These are phyloP conservation scores for Akanthomyces lecanii DNA, from an alignment of 2,329 filamentous ascomycete genomes.

Conservation along the genomic window DNA sequence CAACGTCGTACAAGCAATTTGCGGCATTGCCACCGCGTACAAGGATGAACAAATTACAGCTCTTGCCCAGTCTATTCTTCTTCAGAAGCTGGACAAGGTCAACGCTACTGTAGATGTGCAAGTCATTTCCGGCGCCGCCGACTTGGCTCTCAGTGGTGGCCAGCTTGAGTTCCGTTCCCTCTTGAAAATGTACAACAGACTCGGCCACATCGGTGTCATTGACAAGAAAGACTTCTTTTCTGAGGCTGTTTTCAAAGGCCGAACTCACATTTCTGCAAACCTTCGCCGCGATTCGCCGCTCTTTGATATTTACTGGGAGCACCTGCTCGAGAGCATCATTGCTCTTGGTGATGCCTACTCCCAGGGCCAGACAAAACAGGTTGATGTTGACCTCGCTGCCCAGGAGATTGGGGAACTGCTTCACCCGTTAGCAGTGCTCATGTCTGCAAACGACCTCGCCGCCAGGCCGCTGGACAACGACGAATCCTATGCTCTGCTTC, in stretches of 20 bases:
- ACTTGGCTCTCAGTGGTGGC: conserved; percentile 71
- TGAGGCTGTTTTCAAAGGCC: conserved; percentile 74
- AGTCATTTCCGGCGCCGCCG: conserved; percentile 78
- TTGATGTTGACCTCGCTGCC: conserved; percentile 77
- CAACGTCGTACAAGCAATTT: conserved; percentile 93
- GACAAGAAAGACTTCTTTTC: conserved; percentile 64
- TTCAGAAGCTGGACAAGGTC: conserved; percentile 92
- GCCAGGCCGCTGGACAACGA: conserved; percentile 53
- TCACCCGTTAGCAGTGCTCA: conserved; percentile 79
- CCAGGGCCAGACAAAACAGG: conserved; percentile 65
- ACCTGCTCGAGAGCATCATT: conserved; percentile 81
- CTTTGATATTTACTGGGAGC: conserved; percentile 77
- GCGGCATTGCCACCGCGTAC: conserved; percentile 77
- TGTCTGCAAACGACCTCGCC: conserved; percentile 61
- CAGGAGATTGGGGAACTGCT: conserved; percentile 85
- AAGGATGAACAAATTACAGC: conserved; percentile 90
- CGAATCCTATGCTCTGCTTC: conserved; percentile 67
- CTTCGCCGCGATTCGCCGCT: conserved; percentile 66
- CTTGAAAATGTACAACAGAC: conserved; percentile 74
- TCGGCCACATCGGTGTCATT: conserved; percentile 68
- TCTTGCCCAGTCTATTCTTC: conserved; percentile 86
- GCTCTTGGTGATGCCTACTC: conserved; percentile 85
- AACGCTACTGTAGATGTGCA: conserved; percentile 74
- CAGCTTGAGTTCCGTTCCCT: conserved; percentile 80
- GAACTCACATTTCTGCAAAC: conserved; percentile 70